These are phyloP conservation scores for Rhizoctonia solani DNA, from an alignment of 1,284 basidiomycete genomes.

Conservation along the genomic window DNA sequence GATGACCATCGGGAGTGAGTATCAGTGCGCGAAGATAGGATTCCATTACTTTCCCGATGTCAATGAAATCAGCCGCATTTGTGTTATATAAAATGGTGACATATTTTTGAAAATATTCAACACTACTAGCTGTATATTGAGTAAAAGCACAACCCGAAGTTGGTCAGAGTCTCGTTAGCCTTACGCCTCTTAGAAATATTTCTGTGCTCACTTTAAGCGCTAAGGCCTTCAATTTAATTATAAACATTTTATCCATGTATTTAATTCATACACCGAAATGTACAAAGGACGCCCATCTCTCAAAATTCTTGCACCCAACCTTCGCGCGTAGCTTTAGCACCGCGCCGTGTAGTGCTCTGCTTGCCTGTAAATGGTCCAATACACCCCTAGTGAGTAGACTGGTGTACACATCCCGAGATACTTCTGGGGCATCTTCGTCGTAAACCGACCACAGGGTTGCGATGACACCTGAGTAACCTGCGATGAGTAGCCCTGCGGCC, in stretches of 20 bases:
- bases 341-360: background rate
- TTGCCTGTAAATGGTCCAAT: background rate
- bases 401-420: background rate
- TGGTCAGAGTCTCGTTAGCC: no score
- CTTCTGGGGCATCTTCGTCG: background rate
- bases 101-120: no score
- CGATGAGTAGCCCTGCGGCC: conserved; percentile 4
- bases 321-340: background rate
- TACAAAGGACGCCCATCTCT: conserved; percentile 3
- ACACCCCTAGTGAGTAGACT: background rate
- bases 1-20: no score
- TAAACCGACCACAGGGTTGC: conserved; percentile 27
- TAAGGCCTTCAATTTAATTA: no score
- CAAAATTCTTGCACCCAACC: background rate
- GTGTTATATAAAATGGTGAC: no score
- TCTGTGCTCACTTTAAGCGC: no score
- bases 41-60: no score
- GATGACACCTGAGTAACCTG: conserved; percentile 1
- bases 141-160: no score
- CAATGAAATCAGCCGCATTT: no score
- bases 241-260: background rate
- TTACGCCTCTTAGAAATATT: no score
- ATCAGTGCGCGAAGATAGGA: no score
- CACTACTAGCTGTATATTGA: no score
- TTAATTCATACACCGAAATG: background rate